Evolutionary conservation across 441 rosid genomes (phyloP), one percentile per base, ranked within the genome.

Genomic region (Erysimum pusillum): DNA sequence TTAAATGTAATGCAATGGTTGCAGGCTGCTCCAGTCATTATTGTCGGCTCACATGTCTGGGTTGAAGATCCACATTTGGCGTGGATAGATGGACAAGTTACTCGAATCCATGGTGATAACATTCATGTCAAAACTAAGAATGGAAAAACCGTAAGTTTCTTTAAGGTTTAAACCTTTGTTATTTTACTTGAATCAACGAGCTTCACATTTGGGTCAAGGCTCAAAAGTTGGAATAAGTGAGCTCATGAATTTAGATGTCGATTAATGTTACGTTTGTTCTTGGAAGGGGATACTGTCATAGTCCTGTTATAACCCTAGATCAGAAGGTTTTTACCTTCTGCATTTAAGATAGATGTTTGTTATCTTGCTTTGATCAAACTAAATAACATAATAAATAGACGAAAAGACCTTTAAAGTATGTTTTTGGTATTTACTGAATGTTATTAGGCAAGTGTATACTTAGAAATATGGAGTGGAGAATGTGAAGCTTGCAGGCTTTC

Each of bases 31-130:
- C 85, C 83, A 20, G 87, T 83, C 72, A 88, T 88, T 63, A 86
- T 85, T 48, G 85, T 86, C 62, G 95, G 90, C 67, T 90, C 91
- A 63, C 90, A 86, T 86, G 93, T 88, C 22, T 88, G 93, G 93
- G 90, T 88, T 65, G 91, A 88, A 67, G 92, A 90, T 80, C 85
- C 88, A 32, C 79, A 53, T 52, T 76, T 83, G 74, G 95, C 95
- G 25, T 88, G 95, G 95, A 74, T 85, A 62, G 85, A 85, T 72
- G 95, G 95, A 15, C 82, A 86, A 84, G 93, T 88, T n/a, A 69
- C 80, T 60, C 82, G 83, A 39, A 85, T 90, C 65, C 81, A 71
- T 41, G 87, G 89, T 64, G 56, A 64, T 0, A 80, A 85, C 48
- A 70, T 86, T 83, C 88, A 83, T 70, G 89, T 88, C 66, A 82